phyloP scores from a whole-genome alignment of 495 filamentous ascomycete genomes.

The Cercophora scortea region DNA sequence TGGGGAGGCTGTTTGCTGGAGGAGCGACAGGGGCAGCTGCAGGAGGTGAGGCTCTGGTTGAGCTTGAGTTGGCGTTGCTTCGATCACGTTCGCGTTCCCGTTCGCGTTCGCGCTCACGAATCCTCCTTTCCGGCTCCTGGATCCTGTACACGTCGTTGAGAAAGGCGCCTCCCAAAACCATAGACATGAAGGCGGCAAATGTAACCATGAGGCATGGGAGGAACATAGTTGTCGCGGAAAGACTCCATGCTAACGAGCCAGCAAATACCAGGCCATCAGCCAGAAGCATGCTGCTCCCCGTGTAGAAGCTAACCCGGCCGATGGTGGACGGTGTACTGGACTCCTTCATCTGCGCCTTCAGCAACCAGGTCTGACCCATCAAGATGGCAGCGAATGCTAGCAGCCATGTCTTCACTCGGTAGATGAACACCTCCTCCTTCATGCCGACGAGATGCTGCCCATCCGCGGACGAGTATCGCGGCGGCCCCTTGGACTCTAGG shows the following conservation, averaged over 20 bases:
- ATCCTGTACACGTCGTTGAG: conserved; percentile 81
- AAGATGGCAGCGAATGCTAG: conserved; percentile 57
- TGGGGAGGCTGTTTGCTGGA: conserved; percentile 46
- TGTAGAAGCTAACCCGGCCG: conserved; percentile 85
- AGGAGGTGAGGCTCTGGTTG: conserved; percentile 18
- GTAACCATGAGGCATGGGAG: conserved; percentile 70
- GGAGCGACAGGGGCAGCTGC: conserved; percentile 16
- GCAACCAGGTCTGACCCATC: conserved; percentile 62
- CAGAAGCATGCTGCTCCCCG: conserved; percentile 74
- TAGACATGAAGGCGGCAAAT: conserved; percentile 56
- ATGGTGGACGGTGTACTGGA: conserved; percentile 89
- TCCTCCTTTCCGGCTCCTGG: conserved; percentile 73
- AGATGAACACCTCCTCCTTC: conserved; percentile 69
- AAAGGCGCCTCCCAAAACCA: conserved; percentile 70
- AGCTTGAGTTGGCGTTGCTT: conserved; percentile 15
- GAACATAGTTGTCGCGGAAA: conserved; percentile 55
- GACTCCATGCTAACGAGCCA: conserved; percentile 52
- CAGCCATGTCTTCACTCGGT: conserved; percentile 57
- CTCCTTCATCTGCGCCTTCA: conserved; percentile 83
- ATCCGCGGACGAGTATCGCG: conserved; percentile 57
- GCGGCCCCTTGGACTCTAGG: conserved; percentile 79
- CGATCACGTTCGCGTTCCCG: conserved; percentile 38
- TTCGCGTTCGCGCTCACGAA: conserved; percentile 36
- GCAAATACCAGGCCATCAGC: conserved; percentile 67
- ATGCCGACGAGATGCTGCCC: conserved; percentile 63